phyloP scores from a whole-genome alignment of 176 grass and related monocot species.

The Areca catechu region DNA sequence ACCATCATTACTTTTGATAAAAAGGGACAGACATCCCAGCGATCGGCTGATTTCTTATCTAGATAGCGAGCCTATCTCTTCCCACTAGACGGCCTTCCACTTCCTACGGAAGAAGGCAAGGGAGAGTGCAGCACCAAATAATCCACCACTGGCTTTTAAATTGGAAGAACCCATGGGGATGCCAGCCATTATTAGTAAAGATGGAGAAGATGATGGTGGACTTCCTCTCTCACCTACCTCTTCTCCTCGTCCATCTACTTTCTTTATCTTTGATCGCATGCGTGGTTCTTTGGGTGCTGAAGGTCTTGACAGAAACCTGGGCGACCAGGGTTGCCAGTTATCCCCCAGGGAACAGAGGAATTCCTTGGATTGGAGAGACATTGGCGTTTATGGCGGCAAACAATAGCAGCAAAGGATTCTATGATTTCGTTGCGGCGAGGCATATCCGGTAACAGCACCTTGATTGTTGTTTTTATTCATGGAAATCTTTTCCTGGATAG shows the following conservation, averaged over 20 bases:
- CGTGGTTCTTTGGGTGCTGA: constrained; percentile 4
- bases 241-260: neutral
- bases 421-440: constrained; percentile 58
- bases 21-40: too few relatives aligned
- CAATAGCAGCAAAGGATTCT: constrained; percentile 58
- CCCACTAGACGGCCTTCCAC: neutral
- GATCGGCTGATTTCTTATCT: too few relatives aligned
- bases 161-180: too few relatives aligned
- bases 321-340: neutral
- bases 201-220: too few relatives aligned
- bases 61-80: neutral
- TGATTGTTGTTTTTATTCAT: too few relatives aligned
- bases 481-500: too few relatives aligned
- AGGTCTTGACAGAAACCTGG: neutral
- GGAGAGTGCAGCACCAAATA: too few relatives aligned
- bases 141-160: too few relatives aligned
- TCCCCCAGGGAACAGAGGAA: constrained; percentile 25
- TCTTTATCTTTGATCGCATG: neutral
- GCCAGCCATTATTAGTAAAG: too few relatives aligned
- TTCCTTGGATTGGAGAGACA: constrained; percentile 45
- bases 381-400: constrained; percentile 51
- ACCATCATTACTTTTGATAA: too few relatives aligned
- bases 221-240: too few relatives aligned
- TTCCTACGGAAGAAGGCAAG: too few relatives aligned
- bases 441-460: constrained; percentile 28